Percentiles rank a stretch among this genome's conserved stretches.
Evolutionary conservation across 2,329 filamentous ascomycete genomes (phyloP).

Genomic region (Penicillium janthinellum): DNA sequence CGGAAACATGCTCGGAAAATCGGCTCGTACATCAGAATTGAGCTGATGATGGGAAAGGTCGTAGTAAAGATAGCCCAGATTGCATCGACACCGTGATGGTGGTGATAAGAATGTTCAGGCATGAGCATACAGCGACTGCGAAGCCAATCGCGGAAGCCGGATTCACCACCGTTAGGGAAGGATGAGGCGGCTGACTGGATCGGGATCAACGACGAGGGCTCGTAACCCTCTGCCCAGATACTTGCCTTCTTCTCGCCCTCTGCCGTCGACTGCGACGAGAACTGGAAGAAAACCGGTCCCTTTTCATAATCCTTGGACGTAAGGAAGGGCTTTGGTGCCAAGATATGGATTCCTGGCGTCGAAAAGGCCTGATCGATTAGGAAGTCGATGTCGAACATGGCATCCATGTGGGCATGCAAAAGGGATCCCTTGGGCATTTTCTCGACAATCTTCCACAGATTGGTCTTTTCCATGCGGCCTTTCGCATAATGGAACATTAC

Average conservation of each 20-base stretch:
- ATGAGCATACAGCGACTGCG: slow-evolving; percentile 72
- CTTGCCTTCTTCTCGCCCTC: slow-evolving; percentile 49
- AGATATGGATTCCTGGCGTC: slow-evolving; percentile 73
- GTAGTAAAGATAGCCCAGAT: slow-evolving; percentile 81
- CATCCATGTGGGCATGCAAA: slow-evolving; percentile 80
- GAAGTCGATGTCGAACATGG: slow-evolving; percentile 86
- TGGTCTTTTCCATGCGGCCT: slow-evolving; percentile 79
- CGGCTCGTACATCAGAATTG: slow-evolving; percentile 84
- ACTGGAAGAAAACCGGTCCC: slow-evolving; percentile 64
- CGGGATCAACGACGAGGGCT: slow-evolving; percentile 59
- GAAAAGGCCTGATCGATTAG: slow-evolving; percentile 70
- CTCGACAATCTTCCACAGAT: slow-evolving; percentile 81
- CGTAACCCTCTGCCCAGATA: slow-evolving; percentile 70
- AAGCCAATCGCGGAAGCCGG: slow-evolving; percentile 77
- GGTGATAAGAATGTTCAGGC: slow-evolving; percentile 70
- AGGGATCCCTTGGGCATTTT: slow-evolving; percentile 79
- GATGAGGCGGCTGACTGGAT: slow-evolving; percentile 65
- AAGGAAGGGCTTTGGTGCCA: slow-evolving; percentile 59
- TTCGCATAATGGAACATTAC: slow-evolving; percentile 94
- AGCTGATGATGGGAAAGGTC: slow-evolving; percentile 72
- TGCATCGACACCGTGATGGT: slow-evolving; percentile 79
- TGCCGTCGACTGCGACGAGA: slow-evolving; percentile 50
- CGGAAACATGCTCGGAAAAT: slow-evolving; percentile 78
- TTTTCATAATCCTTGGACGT: slow-evolving; percentile 56
- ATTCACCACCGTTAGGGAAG: slow-evolving; percentile 71